A percentile compares a stretch with the other conserved stretches of the same genome.
Evolutionary conservation across 805 yeast genomes (phyloP).

Genomic region (Saturnispora gosingensis): DNA sequence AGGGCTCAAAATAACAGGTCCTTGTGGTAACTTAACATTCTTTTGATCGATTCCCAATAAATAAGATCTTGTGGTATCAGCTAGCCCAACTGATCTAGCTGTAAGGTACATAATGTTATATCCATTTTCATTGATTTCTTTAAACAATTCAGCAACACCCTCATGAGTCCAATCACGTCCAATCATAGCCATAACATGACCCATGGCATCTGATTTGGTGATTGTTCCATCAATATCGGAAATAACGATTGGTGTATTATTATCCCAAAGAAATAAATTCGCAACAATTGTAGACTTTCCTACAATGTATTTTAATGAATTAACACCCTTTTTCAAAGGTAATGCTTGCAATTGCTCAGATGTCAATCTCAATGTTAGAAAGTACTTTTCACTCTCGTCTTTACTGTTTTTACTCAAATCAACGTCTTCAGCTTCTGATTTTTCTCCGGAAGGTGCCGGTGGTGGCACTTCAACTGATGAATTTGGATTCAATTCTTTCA

Average conservation of each 20-base stretch:
- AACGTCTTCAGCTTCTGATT: background rate
- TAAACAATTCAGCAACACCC: conserved; percentile 87
- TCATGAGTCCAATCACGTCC: conserved; percentile 98
- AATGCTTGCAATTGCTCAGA: conserved; percentile 78
- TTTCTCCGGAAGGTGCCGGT: background rate
- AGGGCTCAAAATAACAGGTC: conserved; percentile 92
- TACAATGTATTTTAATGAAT: conserved; percentile 69
- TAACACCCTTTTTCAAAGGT: conserved; percentile 68
- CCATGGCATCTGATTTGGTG: conserved; percentile 94
- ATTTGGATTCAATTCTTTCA: conserved; percentile 1
- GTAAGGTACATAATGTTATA: conserved; percentile 90
- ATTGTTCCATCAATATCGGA: conserved; percentile 98
- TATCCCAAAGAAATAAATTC: conserved; percentile 74
- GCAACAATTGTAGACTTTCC: conserved; percentile 73
- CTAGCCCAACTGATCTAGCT: conserved; percentile 91
- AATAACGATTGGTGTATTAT: conserved; percentile 80
- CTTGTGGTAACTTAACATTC: conserved; percentile 64
- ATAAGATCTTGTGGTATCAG: conserved; percentile 84
- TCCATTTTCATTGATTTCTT: conserved; percentile 81
- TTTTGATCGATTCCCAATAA: conserved; percentile 69
- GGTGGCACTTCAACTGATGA: background rate
- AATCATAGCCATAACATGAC: conserved; percentile 86
- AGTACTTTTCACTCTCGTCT: conserved; percentile 34
- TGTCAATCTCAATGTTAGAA: conserved; percentile 82
- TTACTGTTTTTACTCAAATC: background rate